phyloP scores from a whole-genome alignment of 805 yeast species.

The Sugiyamaella floridensis region DNA sequence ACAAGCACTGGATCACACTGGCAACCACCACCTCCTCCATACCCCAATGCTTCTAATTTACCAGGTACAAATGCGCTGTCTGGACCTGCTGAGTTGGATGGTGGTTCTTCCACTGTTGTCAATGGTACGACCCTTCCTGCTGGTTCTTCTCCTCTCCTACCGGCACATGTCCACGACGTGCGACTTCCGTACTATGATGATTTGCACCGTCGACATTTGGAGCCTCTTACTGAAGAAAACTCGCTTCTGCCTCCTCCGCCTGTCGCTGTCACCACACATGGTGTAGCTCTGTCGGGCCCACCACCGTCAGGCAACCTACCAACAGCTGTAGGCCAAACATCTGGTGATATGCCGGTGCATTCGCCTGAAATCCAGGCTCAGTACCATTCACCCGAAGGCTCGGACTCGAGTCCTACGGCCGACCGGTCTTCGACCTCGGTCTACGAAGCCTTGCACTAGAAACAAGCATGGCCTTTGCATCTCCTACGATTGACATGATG shows the following conservation, averaged over 20 bases:
- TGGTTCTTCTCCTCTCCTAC: no score
- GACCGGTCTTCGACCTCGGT: neutral
- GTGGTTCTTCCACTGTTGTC: neutral
- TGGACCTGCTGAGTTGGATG: neutral
- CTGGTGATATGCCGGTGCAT: neutral
- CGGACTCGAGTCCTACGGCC: neutral
- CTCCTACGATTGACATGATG: neutral
- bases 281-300: no score
- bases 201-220: neutral
- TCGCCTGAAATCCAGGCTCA: neutral
- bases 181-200: neutral
- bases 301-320: no score
- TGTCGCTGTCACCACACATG: no score
- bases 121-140: no score
- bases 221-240: neutral
- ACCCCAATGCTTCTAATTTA: neutral
- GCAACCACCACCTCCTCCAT: conserved; percentile 8
- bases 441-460: neutral
- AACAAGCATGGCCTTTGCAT: neutral
- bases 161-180: neutral
- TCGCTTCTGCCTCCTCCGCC: no score
- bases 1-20: neutral
- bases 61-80: neutral
- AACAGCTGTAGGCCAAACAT: no score
- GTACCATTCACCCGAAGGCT: neutral